Evolutionary conservation across 768 basidiomycete genomes (phyloP).

Genomic region (Hemileccinum impolitum): DNA sequence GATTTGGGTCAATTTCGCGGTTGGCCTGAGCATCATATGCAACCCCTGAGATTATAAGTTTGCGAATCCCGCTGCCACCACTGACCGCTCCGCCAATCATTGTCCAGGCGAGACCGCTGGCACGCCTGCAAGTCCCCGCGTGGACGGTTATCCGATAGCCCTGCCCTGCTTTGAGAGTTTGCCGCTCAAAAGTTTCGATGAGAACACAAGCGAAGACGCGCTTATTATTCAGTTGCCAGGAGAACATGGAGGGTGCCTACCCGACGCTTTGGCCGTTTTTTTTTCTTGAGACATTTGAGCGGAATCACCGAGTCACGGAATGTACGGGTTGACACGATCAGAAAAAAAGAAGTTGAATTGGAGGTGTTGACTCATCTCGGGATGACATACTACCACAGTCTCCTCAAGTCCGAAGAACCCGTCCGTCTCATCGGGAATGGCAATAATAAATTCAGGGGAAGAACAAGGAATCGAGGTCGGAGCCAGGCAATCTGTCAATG

Average conservation of each 20-base stretch:
- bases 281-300: not conserved
- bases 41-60: conserved; percentile 15
- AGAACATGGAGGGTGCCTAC: conserved; percentile 2
- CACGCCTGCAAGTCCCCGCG: not conserved
- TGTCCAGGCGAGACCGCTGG: no score
- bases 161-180: not conserved
- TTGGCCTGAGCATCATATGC: conserved; percentile 8
- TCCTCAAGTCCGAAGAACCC: not conserved
- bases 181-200: conserved; percentile 15
- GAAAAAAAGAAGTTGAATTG: not conserved
- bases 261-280: conserved; percentile 1
- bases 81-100: conserved; percentile 7
- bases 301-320: not conserved
- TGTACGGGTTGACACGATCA: not conserved
- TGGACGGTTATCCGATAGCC: not conserved
- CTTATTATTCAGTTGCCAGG: conserved; percentile 4
- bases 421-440: not conserved
- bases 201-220: not conserved
- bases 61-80: conserved; percentile 8
- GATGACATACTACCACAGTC: not conserved
- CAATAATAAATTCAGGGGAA: not conserved
- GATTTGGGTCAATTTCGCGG: conserved; percentile 21
- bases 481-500: conserved; percentile 6
- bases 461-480: conserved; percentile 1
- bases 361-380: not conserved